Conservation (phyloP, 2,329 filamentous ascomycete genomes). For the Fusarium denticulatum region DNA sequence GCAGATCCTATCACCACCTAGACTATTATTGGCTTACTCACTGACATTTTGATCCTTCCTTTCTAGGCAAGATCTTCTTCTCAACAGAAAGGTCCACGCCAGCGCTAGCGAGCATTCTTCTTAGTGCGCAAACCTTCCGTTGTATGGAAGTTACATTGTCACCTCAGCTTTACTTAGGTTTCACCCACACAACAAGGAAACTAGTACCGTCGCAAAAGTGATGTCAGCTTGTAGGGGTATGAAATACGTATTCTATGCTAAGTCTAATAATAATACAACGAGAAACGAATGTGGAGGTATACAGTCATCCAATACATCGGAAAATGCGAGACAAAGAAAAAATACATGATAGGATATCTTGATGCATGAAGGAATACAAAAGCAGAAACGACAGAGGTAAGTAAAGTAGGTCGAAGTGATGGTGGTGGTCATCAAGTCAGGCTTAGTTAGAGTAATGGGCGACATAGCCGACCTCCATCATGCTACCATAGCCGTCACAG, state of each 20-base stretch:
- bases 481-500: slow-evolving; percentile 54
- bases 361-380: not conserved
- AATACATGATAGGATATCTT: not conserved
- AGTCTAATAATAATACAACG: not conserved
- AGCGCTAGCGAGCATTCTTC: not conserved
- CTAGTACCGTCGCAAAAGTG: accelerated
- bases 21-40: not conserved
- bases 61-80: not conserved
- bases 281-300: not conserved
- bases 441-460: slow-evolving; percentile 47
- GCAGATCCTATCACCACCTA: not conserved
- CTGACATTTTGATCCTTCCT: not conserved
- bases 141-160: accelerated
- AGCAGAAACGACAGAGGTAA: accelerated
- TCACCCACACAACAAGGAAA: no score
- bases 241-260: not conserved
- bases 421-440: accelerated
- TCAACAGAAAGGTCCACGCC: accelerated
- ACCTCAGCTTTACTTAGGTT: no score
- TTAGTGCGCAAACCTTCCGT: accelerated
- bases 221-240: no score
- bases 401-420: accelerated
- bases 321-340: not conserved
- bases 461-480: slow-evolving; percentile 61
- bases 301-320: accelerated